Evolutionary conservation across 805 yeast species (phyloP).

Genomic region (Vanderwaltozyma polyspora): DNA sequence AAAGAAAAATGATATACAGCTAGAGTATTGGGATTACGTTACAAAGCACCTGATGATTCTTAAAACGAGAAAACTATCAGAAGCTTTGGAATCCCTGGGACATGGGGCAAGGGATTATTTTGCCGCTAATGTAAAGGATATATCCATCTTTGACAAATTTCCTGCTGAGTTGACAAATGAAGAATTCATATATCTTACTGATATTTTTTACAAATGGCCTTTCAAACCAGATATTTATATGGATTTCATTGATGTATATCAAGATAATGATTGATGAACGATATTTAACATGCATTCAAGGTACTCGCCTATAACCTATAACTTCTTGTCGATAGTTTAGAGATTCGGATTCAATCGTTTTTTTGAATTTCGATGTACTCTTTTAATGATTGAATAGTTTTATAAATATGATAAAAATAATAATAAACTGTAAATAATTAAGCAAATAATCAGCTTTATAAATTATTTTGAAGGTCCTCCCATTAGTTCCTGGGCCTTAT

Average conservation of each 20-base stretch:
- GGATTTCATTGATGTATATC: constrained; percentile 30
- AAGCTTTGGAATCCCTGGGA: constrained; percentile 48
- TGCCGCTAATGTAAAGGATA: constrained; percentile 22
- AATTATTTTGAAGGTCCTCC: no score
- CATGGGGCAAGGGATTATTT: constrained; percentile 67
- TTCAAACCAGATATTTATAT: constrained; percentile 56
- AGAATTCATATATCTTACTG: constrained; percentile 43
- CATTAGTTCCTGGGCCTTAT: not conserved
- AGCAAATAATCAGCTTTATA: no score
- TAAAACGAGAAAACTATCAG: constrained; percentile 33
- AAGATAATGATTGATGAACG: no score
- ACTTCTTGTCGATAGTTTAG: no score
- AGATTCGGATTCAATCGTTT: no score
- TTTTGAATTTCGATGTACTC: no score
- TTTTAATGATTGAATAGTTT: no score
- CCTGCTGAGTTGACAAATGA: constrained; percentile 40
- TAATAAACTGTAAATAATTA: no score
- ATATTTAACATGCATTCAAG: no score
- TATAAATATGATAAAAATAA: no score
- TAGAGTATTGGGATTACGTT: constrained; percentile 57
- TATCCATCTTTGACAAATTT: constrained; percentile 32
- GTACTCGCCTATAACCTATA: no score
- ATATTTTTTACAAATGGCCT: constrained; percentile 64
- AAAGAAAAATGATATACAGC: constrained; percentile 32
- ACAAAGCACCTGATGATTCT: constrained; percentile 47